Evolutionary conservation across 2,329 filamentous ascomycete species (phyloP).

Genomic region (Penicillium sp.): DNA sequence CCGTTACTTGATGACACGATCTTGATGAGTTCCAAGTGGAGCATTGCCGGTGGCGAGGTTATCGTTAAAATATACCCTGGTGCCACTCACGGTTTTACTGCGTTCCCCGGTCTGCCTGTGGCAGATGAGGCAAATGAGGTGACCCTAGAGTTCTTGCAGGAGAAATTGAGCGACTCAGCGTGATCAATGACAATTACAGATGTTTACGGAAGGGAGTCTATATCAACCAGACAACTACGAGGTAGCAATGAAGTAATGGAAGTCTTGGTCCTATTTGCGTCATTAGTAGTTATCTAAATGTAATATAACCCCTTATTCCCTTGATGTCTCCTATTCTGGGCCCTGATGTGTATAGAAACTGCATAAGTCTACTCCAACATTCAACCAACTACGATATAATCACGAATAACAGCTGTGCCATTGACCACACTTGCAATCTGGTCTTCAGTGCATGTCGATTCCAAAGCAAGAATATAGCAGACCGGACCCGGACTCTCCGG

Average conservation of each 20-base stretch:
- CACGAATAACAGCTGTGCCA: conserved; percentile 46
- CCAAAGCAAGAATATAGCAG: conserved; percentile 46
- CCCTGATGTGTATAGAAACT: background rate
- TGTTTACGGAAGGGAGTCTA: background rate
- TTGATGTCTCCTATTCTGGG: background rate
- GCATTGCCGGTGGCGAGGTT: conserved; percentile 49
- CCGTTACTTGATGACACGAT: conserved; percentile 52
- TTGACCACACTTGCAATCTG: conserved; percentile 44
- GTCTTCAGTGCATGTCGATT: conserved; percentile 44
- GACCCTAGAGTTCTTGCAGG: background rate
- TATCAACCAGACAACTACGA: background rate
- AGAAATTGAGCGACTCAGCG: background rate
- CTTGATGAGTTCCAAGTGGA: conserved; percentile 56
- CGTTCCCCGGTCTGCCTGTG: conserved; percentile 24
- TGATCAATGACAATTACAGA: background rate
- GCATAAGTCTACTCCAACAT: conserved; percentile 3
- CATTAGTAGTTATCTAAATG: background rate
- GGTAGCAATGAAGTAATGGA: background rate
- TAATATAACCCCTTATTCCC: background rate
- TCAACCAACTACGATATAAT: conserved; percentile 45
- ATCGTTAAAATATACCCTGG: conserved; percentile 55
- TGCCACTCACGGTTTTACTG: conserved; percentile 53
- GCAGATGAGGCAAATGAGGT: background rate
- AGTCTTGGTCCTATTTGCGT: background rate
- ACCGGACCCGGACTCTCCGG: conserved; percentile 40